Conservation (phyloP, 257 asterid genomes). For the Solanum rostratum region DNA sequence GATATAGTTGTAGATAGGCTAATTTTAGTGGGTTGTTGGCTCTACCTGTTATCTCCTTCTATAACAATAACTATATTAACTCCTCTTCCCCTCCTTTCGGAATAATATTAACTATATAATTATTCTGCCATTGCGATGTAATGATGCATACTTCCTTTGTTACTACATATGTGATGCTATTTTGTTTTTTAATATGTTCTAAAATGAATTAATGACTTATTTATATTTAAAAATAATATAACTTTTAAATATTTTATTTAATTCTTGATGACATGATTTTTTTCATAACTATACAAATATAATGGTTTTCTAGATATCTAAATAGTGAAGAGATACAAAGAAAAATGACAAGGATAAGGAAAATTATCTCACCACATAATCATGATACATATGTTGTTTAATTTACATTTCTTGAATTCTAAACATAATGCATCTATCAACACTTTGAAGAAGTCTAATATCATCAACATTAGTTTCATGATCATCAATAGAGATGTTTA, state of each 20-base stretch:
- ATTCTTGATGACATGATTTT: not conserved
- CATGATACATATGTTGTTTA: not conserved
- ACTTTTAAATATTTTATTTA: not conserved
- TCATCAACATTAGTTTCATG: conserved; percentile 6
- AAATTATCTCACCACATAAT: not conserved
- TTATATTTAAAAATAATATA: not conserved
- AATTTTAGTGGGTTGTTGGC: too few species aligned
- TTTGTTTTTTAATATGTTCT: too few species aligned
- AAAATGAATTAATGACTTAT: too few species aligned
- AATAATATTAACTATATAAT: too few species aligned
- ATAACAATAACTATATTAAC: too few species aligned
- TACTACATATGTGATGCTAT: too few species aligned
- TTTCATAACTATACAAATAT: not conserved
- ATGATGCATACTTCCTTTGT: too few species aligned
- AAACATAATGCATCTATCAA: conserved; percentile 49
- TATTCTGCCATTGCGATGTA: too few species aligned
- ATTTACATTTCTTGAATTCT: not conserved
- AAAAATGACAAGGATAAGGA: not conserved
- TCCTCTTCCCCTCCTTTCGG: too few species aligned
- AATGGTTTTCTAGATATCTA: not conserved
- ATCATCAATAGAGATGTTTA: conserved; percentile 37
- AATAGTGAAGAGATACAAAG: not conserved
- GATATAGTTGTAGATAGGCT: too few species aligned
- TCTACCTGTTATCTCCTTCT: too few species aligned
- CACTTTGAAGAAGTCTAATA: conserved; percentile 47